phyloP scores from a whole-genome alignment of 257 asterid genomes.

The Petunia secreta region DNA sequence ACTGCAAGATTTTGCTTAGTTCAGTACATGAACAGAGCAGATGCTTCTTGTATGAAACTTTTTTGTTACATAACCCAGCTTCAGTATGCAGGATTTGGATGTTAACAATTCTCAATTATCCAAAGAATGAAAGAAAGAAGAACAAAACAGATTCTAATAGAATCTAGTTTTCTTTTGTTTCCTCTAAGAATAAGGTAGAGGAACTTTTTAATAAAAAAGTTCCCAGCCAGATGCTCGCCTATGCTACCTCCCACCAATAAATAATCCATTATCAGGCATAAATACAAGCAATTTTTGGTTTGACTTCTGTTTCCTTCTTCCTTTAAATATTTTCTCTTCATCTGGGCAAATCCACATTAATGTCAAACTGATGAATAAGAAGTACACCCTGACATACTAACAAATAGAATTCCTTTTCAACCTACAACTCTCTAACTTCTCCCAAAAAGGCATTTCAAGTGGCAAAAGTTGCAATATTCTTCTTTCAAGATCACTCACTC shows the following conservation, averaged over 20 bases:
- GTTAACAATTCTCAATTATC: background rate
- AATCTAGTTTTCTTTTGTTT: conserved; percentile 11
- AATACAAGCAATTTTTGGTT: conserved; percentile 9
- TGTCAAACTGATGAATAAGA: conserved; percentile 15
- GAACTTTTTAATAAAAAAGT: background rate
- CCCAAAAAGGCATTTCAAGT: background rate
- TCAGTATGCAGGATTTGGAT: background rate
- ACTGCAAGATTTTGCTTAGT: background rate
- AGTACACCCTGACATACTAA: background rate
- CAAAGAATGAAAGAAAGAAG: background rate
- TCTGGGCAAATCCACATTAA: conserved; percentile 1
- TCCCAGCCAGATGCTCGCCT: background rate
- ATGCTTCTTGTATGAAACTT: background rate
- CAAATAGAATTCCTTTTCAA: background rate
- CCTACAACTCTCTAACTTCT: background rate
- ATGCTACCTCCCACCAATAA: too few species aligned
- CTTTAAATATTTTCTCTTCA: background rate
- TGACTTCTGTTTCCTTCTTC: conserved; percentile 3
- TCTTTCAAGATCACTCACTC: background rate
- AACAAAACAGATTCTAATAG: background rate
- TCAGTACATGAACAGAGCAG: background rate
- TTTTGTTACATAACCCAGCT: background rate
- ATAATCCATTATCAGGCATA: background rate
- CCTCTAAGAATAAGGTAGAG: conserved; percentile 16
- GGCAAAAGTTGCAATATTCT: background rate